Percentiles rank a stretch among this genome's conserved stretches.
These are phyloP conservation scores for Chenopodium quinoa DNA, from an alignment of 148 eudicot genomes.

Conservation along the genomic window DNA sequence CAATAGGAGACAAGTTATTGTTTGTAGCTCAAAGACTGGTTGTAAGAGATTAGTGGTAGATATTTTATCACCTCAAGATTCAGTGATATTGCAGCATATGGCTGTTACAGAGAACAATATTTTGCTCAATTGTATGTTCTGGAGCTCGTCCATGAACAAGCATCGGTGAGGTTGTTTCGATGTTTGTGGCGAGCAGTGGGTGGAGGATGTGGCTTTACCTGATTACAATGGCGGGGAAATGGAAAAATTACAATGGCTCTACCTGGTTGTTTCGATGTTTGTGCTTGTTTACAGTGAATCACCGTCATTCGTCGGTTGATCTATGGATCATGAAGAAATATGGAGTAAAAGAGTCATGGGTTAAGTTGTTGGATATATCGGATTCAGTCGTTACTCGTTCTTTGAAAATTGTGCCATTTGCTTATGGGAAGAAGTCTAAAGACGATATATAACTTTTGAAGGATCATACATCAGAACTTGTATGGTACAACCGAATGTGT, in stretches of 20 bases:
- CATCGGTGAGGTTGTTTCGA: constrained; percentile 13
- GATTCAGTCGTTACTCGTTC: neutral
- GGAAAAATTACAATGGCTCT: neutral
- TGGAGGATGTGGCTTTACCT: constrained; percentile 9
- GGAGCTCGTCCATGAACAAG: neutral
- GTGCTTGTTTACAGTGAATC: neutral
- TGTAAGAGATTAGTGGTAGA: neutral
- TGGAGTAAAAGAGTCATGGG: constrained; percentile 11
- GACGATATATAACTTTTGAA: neutral
- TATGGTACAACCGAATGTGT: neutral
- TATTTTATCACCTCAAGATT: neutral
- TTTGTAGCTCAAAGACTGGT: neutral
- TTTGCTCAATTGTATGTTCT: neutral
- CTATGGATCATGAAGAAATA: constrained; percentile 20
- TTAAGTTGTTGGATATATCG: neutral
- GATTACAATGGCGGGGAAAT: no score
- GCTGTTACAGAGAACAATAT: neutral
- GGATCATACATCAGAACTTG: neutral
- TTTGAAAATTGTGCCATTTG: neutral
- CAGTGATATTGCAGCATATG: no score
- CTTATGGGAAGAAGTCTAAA: neutral
- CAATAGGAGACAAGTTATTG: neutral
- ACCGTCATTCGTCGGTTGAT: no score
- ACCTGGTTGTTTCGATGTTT: neutral
- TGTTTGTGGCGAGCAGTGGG: constrained; percentile 6